Percentiles rank a stretch among this genome's conserved stretches.
Conservation (phyloP, 495 filamentous ascomycete species). For the Neurospora terricola region DNA sequence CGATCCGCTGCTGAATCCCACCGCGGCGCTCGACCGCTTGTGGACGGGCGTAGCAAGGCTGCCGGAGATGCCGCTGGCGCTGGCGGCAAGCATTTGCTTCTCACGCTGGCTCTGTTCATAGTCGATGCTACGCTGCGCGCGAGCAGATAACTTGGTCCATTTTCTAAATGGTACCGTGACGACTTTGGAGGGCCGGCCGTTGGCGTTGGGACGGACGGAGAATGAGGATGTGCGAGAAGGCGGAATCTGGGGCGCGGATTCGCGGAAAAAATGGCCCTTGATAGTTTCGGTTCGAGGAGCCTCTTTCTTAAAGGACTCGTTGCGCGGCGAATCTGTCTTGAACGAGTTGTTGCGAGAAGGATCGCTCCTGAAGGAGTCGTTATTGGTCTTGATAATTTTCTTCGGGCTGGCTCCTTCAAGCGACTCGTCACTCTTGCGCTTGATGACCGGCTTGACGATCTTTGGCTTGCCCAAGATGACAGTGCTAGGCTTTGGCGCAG, state of each 20-base stretch:
- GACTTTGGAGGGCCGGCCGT: slow-evolving; percentile 12
- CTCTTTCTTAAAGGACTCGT: background rate
- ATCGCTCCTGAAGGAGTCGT: background rate
- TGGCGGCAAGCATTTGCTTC: background rate
- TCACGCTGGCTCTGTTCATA: background rate
- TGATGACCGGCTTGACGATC: slow-evolving; percentile 17
- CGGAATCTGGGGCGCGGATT: background rate
- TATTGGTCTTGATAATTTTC: slow-evolving; percentile 28
- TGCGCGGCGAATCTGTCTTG: background rate
- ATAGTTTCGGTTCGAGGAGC: background rate
- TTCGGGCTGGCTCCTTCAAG: slow-evolving; percentile 23
- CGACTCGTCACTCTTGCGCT: slow-evolving; percentile 25
- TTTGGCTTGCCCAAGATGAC: slow-evolving; percentile 3
- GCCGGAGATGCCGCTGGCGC: background rate
- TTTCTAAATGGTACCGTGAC: slow-evolving; percentile 12
- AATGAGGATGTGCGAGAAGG: background rate
- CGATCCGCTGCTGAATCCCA: background rate
- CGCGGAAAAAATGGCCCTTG: background rate
- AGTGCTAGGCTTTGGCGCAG: background rate
- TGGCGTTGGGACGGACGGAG: slow-evolving; percentile 3
- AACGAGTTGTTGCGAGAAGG: background rate
- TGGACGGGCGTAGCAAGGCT: background rate
- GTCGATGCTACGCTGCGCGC: background rate
- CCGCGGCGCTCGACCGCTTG: background rate
- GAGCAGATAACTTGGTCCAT: slow-evolving; percentile 10